Evolutionary conservation across 108 stramenopile species (phyloP).

Genomic region (Nitzschia putrida): DNA sequence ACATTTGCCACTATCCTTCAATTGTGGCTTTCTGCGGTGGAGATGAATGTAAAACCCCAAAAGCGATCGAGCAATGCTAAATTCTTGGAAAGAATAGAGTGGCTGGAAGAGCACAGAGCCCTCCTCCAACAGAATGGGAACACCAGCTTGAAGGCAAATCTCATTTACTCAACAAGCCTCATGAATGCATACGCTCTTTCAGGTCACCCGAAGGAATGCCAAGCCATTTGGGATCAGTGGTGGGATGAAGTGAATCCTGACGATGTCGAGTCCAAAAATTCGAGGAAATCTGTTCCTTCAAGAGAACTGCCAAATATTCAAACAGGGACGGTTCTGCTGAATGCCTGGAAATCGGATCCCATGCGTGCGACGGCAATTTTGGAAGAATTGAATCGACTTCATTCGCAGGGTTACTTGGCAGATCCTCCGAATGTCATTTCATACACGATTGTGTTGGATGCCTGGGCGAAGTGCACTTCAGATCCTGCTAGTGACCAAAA

Average conservation of each 20-base stretch:
- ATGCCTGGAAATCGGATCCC: neutral
- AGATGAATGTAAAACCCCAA: neutral
- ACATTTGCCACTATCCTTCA: slow-evolving; percentile 1
- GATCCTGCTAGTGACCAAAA: slow-evolving; percentile 36
- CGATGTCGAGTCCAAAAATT: too few relatives aligned
- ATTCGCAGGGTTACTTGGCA: slow-evolving; percentile 7
- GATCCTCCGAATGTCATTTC: slow-evolving; percentile 57
- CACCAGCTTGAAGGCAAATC: neutral
- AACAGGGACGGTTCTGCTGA: neutral
- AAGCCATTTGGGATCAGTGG: neutral
- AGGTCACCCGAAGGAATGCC: neutral
- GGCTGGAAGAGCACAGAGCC: neutral
- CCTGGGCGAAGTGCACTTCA: slow-evolving; percentile 44
- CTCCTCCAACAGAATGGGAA: neutral
- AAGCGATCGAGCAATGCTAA: neutral
- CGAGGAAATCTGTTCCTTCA: neutral
- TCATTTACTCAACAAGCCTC: neutral
- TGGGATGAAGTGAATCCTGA: neutral
- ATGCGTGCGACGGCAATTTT: slow-evolving; percentile 23
- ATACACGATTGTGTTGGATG: slow-evolving; percentile 75
- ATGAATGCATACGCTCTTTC: neutral
- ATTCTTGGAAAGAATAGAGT: neutral
- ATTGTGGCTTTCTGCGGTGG: neutral
- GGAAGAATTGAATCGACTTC: slow-evolving; percentile 18
- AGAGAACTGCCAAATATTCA: neutral